A percentile compares a stretch with the other conserved stretches of the same genome.
Conservation (phyloP, 306 rosid species). For the Macrotyloma uniflorum region DNA sequence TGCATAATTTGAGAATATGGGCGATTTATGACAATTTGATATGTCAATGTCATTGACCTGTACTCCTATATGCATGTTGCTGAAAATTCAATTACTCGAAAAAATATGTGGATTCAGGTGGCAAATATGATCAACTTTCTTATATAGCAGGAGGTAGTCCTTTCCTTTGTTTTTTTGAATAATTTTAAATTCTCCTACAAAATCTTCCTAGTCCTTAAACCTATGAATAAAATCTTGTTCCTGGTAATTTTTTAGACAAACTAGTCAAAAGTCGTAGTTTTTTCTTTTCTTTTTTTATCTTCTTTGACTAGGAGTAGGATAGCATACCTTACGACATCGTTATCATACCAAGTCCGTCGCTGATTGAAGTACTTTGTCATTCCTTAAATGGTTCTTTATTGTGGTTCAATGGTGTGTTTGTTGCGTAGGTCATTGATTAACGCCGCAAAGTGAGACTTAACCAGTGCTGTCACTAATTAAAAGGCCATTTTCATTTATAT, state of each 20-base stretch:
- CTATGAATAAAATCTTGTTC: not conserved
- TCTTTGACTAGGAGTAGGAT: not conserved
- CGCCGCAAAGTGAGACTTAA: constrained; percentile 1
- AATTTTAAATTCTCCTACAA: not conserved
- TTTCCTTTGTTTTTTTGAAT: not conserved
- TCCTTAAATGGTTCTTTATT: not conserved
- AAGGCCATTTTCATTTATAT: constrained; percentile 12
- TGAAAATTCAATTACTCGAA: not conserved
- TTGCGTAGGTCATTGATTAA: constrained; percentile 13
- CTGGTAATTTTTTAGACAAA: not conserved
- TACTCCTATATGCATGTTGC: not conserved
- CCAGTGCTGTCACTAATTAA: not conserved
- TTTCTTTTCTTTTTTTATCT: not conserved
- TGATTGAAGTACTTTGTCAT: not conserved
- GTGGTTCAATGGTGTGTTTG: not conserved
- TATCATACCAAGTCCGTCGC: not conserved
- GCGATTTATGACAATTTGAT: not conserved
- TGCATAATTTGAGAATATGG: not conserved
- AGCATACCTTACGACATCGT: not conserved
- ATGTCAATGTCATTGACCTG: constrained; percentile 1
- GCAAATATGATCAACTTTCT: constrained; percentile 9
- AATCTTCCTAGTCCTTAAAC: not conserved
- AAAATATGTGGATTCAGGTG: constrained; percentile 1
- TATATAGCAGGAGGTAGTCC: not conserved
- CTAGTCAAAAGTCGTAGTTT: not conserved